Evolutionary conservation across 2,329 filamentous ascomycete species (phyloP).

Genomic region (Phialophora expanda): DNA sequence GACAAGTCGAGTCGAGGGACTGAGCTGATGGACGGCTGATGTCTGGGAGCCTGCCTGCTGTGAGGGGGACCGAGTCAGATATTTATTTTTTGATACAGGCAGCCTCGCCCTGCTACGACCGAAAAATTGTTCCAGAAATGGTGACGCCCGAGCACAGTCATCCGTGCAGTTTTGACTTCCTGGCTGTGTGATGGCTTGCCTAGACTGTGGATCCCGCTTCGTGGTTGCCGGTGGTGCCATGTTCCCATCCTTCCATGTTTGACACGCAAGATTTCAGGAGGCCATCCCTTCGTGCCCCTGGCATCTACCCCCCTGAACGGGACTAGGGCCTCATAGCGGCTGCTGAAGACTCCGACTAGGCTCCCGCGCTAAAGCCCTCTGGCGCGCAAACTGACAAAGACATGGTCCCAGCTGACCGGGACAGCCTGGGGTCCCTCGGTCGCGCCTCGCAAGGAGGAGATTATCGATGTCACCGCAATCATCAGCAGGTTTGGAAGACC

Average conservation of each 20-base stretch:
- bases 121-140: conserved; percentile 37
- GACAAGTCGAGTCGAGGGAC: background rate
- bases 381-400: conserved; percentile 27
- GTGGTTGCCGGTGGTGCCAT: conserved; percentile 24
- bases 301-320: conserved; percentile 28
- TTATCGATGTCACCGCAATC: conserved; percentile 21
- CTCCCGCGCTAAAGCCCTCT: conserved; percentile 24
- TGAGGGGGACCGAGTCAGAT: conserved; percentile 25
- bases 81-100: conserved; percentile 35
- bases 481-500: conserved; percentile 10
- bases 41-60: conserved; percentile 14
- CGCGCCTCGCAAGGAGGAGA: conserved; percentile 23
- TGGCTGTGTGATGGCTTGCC: conserved; percentile 18
- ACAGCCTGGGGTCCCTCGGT: conserved; percentile 31
- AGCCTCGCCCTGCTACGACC: conserved; percentile 27
- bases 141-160: conserved; percentile 35
- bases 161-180: conserved; percentile 24
- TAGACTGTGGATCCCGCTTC: conserved; percentile 29
- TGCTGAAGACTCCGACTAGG: conserved; percentile 19
- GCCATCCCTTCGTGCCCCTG: conserved; percentile 21
- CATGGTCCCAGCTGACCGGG: conserved; percentile 35
- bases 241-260: conserved; percentile 14
- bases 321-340: conserved; percentile 12
- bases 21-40: conserved; percentile 6
- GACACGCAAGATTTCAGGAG: conserved; percentile 29